Conservation (phyloP, 208 protist genomes). For the Dictyostelium gargantuum region DNA sequence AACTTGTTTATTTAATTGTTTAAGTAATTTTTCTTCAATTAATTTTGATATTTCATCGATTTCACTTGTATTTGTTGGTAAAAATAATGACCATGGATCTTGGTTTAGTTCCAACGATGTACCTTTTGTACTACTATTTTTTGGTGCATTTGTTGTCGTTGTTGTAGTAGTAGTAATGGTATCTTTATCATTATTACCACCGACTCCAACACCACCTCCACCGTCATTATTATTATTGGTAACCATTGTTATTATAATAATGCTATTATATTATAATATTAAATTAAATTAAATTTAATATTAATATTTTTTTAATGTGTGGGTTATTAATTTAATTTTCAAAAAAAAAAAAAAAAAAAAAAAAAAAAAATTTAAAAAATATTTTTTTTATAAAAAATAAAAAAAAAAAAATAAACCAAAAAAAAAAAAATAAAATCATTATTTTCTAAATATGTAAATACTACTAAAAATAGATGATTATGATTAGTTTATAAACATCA, state of each 20-base stretch:
- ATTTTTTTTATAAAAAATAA: not conserved
- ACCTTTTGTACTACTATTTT: not conserved
- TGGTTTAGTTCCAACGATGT: not conserved
- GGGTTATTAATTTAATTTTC: not conserved
- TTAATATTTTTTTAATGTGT: no score
- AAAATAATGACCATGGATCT: slow-evolving; percentile 36
- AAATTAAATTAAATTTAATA: no score
- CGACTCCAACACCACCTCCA: no score
- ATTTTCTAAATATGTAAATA: no score
- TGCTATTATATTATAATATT: no score
- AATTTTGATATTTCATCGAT: slow-evolving; percentile 68
- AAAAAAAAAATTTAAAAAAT: not conserved
- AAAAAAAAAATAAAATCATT: no score
- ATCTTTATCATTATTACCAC: no score
- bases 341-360: not conserved
- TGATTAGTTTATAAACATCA: no score
- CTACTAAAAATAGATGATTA: no score
- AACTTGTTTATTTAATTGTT: slow-evolving; percentile 69
- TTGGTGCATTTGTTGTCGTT: not conserved
- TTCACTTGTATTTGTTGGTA: slow-evolving; percentile 40
- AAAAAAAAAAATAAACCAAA: not conserved
- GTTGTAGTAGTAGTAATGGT: not conserved
- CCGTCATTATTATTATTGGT: no score
- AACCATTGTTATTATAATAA: no score
- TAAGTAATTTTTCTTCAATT: slow-evolving; percentile 70